phyloP scores from a whole-genome alignment of 805 yeast species.

The Metschnikowia koreensis region DNA sequence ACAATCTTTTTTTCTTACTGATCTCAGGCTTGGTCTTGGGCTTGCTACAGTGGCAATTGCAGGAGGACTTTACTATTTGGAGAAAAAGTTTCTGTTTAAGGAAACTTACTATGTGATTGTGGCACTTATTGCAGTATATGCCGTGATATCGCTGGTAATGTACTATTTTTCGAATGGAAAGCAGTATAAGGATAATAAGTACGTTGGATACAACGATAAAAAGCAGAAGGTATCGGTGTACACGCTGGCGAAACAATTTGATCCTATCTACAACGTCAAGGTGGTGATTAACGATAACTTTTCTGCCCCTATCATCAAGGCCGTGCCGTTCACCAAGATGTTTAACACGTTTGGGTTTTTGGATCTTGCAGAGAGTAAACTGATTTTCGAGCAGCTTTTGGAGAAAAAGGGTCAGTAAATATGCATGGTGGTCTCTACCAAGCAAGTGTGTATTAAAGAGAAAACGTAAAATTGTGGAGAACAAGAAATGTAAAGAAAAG shows the following conservation, averaged over 20 bases:
- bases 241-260: constrained; percentile 39
- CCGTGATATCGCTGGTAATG: constrained; percentile 33
- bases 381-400: constrained; percentile 22
- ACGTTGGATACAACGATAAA: constrained; percentile 37
- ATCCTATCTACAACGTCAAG: constrained; percentile 44
- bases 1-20: constrained; percentile 46
- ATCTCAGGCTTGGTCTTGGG: constrained; percentile 50
- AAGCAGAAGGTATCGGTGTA: constrained; percentile 38
- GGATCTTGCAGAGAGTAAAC: constrained; percentile 33
- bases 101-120: constrained; percentile 37
- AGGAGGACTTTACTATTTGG: constrained; percentile 46
- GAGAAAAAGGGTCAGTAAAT: constrained; percentile 19
- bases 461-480: too few relatives aligned
- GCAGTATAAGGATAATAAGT: constrained; percentile 45
- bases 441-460: too few relatives aligned
- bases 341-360: constrained; percentile 49
- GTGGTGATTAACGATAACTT: constrained; percentile 28
- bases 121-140: constrained; percentile 37
- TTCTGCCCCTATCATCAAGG: constrained; percentile 18
- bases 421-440: too few relatives aligned
- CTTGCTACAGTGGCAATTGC: constrained; percentile 46
- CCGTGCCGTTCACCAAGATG: constrained; percentile 36
- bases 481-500: too few relatives aligned
- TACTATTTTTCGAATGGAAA: constrained; percentile 31
- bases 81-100: constrained; percentile 45